Base-by-base conservation (phyloP, 148 eudicot genomes). In the Polygonum aviculare region DNA sequence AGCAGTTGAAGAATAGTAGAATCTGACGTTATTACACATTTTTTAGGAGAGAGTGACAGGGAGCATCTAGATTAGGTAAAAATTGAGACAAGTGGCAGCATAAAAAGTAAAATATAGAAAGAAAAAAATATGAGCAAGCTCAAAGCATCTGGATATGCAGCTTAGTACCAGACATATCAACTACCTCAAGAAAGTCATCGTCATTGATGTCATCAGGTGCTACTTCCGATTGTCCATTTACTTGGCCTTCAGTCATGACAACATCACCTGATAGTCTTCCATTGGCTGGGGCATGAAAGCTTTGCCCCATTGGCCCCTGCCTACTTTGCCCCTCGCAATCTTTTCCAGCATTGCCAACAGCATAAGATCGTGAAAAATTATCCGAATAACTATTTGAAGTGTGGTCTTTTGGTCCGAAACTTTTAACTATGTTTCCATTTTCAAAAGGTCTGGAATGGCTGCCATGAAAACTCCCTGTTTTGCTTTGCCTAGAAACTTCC, bases 111-210 rank as follows among this genome's bases (percentile, higher is more conserved):
- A 12, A 3, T 14, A 5, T 31, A 65, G 5, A 67, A 67, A 10
- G 36, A 4, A 40, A 4, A 6, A 11, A 36, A 36, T 36, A 65
- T 36, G 44, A 65, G 8, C 19, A 35, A 36, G 72, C 19, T 67
- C 21, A 60, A 26, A 60, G 67, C 15, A 60, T 60, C 14, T 5
- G 1, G 7, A 35, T 35, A 35, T 1, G 44, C 35, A 35, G 45
- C 15, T 10, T 67, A 67, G 44, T 35, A 15, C 8, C 44, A 38
- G 71, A 15, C 41, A 6, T 54, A 78, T 76, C 31, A 75, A 75
- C 82, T 88, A 96, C 99, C 97, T 81, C 89, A 73, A 96, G 89
- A 78, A 96, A 82, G 82, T 91, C 98, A 88, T 96, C 99, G 55
- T 95, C 98, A 77, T 76, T 79, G 39, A 77, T 36, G 79, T 14